A percentile compares a stretch with the other conserved stretches of the same genome.
Conservation (phyloP, 2,329 filamentous ascomycete genomes). For the Zopfia rhizophila region DNA sequence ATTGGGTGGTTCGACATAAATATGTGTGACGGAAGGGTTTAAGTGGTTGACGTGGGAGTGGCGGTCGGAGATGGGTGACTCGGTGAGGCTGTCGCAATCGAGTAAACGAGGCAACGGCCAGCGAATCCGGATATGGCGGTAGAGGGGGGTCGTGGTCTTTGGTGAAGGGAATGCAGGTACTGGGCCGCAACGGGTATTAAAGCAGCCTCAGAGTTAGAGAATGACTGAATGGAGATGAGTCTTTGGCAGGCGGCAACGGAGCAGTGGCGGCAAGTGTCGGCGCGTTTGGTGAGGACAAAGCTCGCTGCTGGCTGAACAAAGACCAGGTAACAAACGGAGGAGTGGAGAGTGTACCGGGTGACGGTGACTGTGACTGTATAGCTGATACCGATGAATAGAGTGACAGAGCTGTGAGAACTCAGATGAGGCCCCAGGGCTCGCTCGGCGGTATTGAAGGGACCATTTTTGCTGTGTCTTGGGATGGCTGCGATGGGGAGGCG, state of each 20-base stretch:
- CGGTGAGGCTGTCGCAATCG: constrained; percentile 39
- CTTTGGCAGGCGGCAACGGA: constrained; percentile 32
- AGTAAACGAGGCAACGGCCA: constrained; percentile 39
- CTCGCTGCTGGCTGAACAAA: constrained; percentile 27
- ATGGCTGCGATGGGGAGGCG: constrained; percentile 5
- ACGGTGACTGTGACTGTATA: constrained; percentile 36
- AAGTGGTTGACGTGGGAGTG: constrained; percentile 26
- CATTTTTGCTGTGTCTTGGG: constrained; percentile 40
- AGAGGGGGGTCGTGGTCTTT: constrained; percentile 13
- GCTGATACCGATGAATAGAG: constrained; percentile 37
- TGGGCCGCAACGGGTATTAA: constrained; percentile 22
- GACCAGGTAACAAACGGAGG: constrained; percentile 18
- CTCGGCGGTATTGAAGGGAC: constrained; percentile 43
- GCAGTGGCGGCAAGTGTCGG: constrained; percentile 27
- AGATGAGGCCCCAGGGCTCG: constrained; percentile 46
- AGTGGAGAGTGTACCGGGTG: constrained; percentile 31
- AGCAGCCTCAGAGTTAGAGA: constrained; percentile 16
- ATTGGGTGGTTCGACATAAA: constrained; percentile 31
- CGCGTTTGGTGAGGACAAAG: constrained; percentile 29
- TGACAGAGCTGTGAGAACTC: constrained; percentile 29
- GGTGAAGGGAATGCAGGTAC: constrained; percentile 32
- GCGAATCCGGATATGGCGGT: constrained; percentile 29
- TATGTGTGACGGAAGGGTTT: constrained; percentile 16
- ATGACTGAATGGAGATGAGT: constrained; percentile 31
- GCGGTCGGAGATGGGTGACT: constrained; percentile 28